Percentiles rank a stretch among this genome's conserved stretches.
Conservation (phyloP, 257 asterid genomes). For the Euphrasia confusa region DNA sequence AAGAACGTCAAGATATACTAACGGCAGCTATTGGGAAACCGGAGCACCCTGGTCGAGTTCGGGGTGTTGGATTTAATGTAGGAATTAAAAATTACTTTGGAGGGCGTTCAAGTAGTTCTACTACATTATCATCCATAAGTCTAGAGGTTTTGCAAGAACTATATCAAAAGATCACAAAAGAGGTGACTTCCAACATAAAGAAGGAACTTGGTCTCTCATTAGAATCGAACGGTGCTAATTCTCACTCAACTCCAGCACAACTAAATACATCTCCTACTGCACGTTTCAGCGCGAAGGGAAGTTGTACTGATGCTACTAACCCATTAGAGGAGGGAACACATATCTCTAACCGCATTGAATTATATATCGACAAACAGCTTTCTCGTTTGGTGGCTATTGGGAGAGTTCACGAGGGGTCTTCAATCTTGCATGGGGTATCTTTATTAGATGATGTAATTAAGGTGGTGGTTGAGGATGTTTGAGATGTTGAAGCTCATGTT, state of each 20-base stretch:
- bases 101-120: neutral
- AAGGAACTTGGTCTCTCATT: too few relatives aligned
- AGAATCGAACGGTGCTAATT: too few relatives aligned
- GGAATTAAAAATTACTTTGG: neutral
- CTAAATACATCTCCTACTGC: too few relatives aligned
- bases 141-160: neutral
- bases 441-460: neutral
- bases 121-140: neutral
- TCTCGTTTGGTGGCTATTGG: neutral
- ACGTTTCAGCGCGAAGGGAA: too few relatives aligned
- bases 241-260: too few relatives aligned
- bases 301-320: too few relatives aligned
- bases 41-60: neutral
- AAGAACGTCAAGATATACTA: neutral
- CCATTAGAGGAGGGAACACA: too few relatives aligned
- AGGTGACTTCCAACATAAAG: neutral
- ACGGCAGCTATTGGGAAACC: neutral
- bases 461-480: neutral
- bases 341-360: too few relatives aligned
- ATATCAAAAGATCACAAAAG: neutral
- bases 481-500: neutral
- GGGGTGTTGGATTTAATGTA: neutral
- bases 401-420: neutral
- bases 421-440: neutral
- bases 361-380: too few relatives aligned